Evolutionary conservation across 1,139 yeast genomes (phyloP), one percentile per base, ranked within the genome.

Genomic region (Suhomyces yuchorum): DNA sequence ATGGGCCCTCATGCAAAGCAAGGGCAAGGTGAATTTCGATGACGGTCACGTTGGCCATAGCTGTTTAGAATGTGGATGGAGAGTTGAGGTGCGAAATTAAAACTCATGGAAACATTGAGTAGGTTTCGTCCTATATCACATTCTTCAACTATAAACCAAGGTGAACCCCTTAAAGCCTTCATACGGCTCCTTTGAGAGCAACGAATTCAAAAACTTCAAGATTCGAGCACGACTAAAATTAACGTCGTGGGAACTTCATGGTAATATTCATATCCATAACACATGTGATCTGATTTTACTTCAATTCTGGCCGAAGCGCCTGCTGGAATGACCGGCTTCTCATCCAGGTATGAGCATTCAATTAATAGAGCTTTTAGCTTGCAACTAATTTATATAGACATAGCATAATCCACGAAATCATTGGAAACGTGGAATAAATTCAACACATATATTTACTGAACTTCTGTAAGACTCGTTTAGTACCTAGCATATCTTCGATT

Each of bases 1-100:
- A 70, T 87, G 97, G 90, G 81, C 89, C 15, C 74, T 89, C 32
- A 91, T 92, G 96, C 87, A 86, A 63, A 80, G 81, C 56, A 77
- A 84, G 57, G 90, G 89, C 1, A 75, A 74, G 48, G 56, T 58
- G 28, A 51, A 55, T 30, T 73, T 75, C 48, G 80, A 75, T 24
- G 76, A 81, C 59, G 73, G 71, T 46, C 58, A 65, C 63, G 70
- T 67, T 43, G 77, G 81, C 28, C 83, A 73, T 61, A 72, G 80
- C 52, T 88, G 96, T 66, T 71, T 87, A 55, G 85, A 82, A 54
- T 88, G 96, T 70, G 89, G 76, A 4, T 65, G 68, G 65, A 62
- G 70, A 54, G 80, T 76, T 3, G 80, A 75, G 54, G 75, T 75
- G 18, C 72, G 67, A 42, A 51, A 51, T 12, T 37, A 36, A 14